A percentile compares a stretch with the other conserved stretches of the same genome.
phyloP scores from a whole-genome alignment of 202 grass and related monocot genomes.

The Eragrostis tef region DNA sequence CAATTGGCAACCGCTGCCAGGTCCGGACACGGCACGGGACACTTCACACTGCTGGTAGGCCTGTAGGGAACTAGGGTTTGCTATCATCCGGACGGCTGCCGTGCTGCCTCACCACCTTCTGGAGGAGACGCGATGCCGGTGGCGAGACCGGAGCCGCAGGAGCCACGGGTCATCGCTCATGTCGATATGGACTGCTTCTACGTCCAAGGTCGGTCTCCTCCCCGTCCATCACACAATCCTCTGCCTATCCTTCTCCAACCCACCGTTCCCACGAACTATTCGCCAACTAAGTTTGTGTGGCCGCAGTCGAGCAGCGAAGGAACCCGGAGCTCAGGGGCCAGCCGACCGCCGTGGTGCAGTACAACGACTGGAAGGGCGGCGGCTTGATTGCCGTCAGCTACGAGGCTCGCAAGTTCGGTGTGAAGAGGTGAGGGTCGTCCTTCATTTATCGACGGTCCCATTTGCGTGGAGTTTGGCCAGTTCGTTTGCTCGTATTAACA shows the following conservation, averaged over 20 bases:
- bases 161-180: constrained; percentile 85
- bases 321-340: constrained; percentile 73
- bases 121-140: constrained; percentile 67
- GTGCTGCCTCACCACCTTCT: too few relatives aligned
- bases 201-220: constrained; percentile 77
- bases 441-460: background rate
- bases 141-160: constrained; percentile 72
- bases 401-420: constrained; percentile 86
- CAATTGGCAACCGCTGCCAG: constrained; percentile 8
- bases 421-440: constrained; percentile 64
- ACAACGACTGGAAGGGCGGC: constrained; percentile 94
- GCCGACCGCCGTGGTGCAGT: constrained; percentile 95
- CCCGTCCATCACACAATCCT: background rate
- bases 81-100: background rate
- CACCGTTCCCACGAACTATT: background rate
- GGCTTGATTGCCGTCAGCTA: constrained; percentile 90
- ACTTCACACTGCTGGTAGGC: too few relatives aligned
- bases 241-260: background rate
- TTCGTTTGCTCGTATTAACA: background rate
- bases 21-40: background rate
- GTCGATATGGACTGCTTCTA: constrained; percentile 99
- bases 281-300: background rate
- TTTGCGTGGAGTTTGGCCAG: background rate
- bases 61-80: background rate
- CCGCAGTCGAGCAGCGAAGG: constrained; percentile 79